Conservation (phyloP, 2,329 filamentous ascomycete species). For the Fusarium transvaalense region DNA sequence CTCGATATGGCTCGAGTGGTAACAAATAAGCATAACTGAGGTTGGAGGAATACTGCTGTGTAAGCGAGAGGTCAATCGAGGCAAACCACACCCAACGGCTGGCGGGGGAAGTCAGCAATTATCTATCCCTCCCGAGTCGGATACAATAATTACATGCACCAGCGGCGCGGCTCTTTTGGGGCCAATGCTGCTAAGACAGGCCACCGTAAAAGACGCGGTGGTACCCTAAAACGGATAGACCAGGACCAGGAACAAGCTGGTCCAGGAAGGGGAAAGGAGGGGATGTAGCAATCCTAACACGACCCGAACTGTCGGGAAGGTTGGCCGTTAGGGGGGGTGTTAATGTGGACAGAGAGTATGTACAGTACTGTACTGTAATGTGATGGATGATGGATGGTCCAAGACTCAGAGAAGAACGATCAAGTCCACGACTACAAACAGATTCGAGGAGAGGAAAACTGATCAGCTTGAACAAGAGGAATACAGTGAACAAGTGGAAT, state of each 20-base stretch:
- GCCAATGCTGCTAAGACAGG: constrained; percentile 45
- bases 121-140: constrained; percentile 46
- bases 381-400: constrained; percentile 36
- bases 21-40: constrained; percentile 45
- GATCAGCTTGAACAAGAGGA: constrained; percentile 6
- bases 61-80: constrained; percentile 33
- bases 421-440: no score
- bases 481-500: constrained; percentile 35
- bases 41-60: constrained; percentile 24
- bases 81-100: constrained; percentile 26
- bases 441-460: neutral
- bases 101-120: constrained; percentile 44
- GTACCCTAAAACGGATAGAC: constrained; percentile 46
- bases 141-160: constrained; percentile 48
- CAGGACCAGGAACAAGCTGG: constrained; percentile 48
- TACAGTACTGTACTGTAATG: neutral
- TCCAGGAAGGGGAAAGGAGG: constrained; percentile 42
- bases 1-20: constrained; percentile 48
- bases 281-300: constrained; percentile 50
- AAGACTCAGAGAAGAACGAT: constrained; percentile 27
- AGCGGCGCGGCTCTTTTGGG: constrained; percentile 45
- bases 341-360: neutral
- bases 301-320: constrained; percentile 49
- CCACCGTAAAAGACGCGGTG: constrained; percentile 47
- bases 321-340: constrained; percentile 26